Conservation (phyloP, 108 stramenopile species). For the Skeletonema tropicum region DNA sequence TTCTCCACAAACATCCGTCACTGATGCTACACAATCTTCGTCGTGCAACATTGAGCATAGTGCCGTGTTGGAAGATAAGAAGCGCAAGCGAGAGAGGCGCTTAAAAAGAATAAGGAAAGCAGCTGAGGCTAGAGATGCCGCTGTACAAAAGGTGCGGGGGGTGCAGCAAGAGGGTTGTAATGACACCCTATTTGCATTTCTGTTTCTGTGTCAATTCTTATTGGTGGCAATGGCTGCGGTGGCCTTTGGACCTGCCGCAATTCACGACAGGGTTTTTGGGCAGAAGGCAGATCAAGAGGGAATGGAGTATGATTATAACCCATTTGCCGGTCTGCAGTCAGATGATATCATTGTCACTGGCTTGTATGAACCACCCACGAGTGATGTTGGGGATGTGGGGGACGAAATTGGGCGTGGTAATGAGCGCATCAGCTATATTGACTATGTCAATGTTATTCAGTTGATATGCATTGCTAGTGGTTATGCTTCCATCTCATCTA, state of each 20-base stretch:
- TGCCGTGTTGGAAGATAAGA: conserved; percentile 2
- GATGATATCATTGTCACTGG: conserved; percentile 35
- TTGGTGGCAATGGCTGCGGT: conserved; percentile 28
- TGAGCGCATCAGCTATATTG: conserved; percentile 37
- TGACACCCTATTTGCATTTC: conserved; percentile 21
- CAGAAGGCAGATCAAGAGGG: not conserved
- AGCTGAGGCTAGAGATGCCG: conserved; percentile 37
- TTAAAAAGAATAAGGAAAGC: conserved; percentile 34
- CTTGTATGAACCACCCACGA: not conserved
- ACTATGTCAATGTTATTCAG: conserved; percentile 43
- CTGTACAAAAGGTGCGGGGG: conserved; percentile 39
- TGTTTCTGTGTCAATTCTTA: conserved; percentile 27
- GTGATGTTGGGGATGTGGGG: not conserved
- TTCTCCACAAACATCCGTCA: conserved; percentile 18
- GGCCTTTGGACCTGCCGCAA: conserved; percentile 30
- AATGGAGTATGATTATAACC: conserved; percentile 28
- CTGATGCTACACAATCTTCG: conserved; percentile 4
- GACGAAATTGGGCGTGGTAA: not conserved
- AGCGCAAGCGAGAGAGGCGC: conserved; percentile 22
- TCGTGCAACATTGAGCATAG: not conserved
- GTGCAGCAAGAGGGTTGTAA: conserved; percentile 13
- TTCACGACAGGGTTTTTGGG: conserved; percentile 17
- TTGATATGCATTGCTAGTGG: conserved; percentile 39
- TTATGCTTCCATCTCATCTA: conserved; percentile 39
- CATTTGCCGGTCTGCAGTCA: conserved; percentile 40